Evolutionary conservation across 169 alveolate species (phyloP).

Genomic region (Cryptosporidium tyzzeri): DNA sequence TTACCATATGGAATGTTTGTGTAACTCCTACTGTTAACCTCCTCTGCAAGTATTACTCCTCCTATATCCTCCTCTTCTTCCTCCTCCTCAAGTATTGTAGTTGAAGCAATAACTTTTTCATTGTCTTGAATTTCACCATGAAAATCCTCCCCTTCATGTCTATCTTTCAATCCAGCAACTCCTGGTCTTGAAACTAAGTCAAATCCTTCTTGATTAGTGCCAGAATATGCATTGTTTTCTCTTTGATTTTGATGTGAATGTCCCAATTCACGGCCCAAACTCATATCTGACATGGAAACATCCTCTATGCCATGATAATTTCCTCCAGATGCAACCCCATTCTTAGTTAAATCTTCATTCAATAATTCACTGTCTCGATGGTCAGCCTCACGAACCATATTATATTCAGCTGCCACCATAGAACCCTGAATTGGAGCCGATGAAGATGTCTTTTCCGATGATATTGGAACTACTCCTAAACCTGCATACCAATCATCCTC

Average conservation of each 20-base stretch:
- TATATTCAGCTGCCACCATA: not conserved
- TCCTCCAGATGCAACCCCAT: not conserved
- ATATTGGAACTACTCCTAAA: constrained; percentile 64
- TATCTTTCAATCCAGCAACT: not conserved
- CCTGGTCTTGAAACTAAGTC: not conserved
- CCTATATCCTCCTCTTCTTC: constrained; percentile 60
- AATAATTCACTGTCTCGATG: not conserved
- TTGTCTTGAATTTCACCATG: not conserved
- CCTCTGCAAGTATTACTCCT: constrained; percentile 67
- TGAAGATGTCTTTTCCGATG: constrained; percentile 24
- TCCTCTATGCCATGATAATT: not conserved
- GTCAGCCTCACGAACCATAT: not conserved
- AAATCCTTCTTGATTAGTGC: not conserved
- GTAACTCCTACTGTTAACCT: constrained; percentile 70
- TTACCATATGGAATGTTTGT: constrained; percentile 42
- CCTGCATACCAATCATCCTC: constrained; percentile 77
- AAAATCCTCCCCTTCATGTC: not conserved
- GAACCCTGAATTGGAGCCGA: not conserved
- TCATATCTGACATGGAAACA: not conserved
- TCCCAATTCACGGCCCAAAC: not conserved
- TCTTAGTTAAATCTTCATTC: not conserved
- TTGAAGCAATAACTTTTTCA: not conserved
- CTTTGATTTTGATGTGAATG: not conserved
- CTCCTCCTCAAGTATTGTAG: not conserved
- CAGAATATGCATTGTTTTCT: not conserved